These are phyloP conservation scores for Debaryomyces fabryi DNA, from an alignment of 1,139 yeast genomes.

Conservation along the genomic window DNA sequence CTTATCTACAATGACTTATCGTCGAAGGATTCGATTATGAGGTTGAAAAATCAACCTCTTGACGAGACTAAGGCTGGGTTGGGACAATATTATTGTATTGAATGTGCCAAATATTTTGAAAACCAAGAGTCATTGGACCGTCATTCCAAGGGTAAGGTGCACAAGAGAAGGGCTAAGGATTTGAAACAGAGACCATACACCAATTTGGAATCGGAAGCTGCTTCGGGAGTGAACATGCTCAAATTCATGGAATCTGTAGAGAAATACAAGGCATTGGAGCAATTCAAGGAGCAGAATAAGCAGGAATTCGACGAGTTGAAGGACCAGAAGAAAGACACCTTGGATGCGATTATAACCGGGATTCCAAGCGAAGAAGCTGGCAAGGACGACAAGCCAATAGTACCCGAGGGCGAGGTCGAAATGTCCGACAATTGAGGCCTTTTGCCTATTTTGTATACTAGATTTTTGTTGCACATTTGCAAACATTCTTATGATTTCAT, in stretches of 20 bases:
- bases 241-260: constrained; percentile 68
- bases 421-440: constrained; percentile 21
- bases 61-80: constrained; percentile 92
- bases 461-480: constrained; percentile 3
- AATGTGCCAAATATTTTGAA: constrained; percentile 91
- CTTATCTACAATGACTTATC: constrained; percentile 77
- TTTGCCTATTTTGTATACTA: constrained; percentile 5
- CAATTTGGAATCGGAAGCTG: constrained; percentile 87
- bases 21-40: constrained; percentile 59
- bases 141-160: constrained; percentile 76
- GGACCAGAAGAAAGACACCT: constrained; percentile 42
- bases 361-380: constrained; percentile 26
- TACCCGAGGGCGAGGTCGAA: constrained; percentile 18
- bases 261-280: constrained; percentile 48
- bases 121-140: constrained; percentile 70
- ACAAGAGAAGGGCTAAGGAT: constrained; percentile 82
- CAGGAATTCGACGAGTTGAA: constrained; percentile 38
- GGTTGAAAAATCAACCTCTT: constrained; percentile 75
- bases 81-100: constrained; percentile 92
- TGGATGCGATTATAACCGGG: constrained; percentile 47
- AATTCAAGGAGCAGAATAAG: constrained; percentile 41
- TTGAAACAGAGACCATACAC: constrained; percentile 82
- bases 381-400: constrained; percentile 8
- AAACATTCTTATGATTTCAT: constrained; percentile 5
- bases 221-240: constrained; percentile 74